These are phyloP conservation scores for Hyphopichia pseudoburtonii DNA, from an alignment of 1,139 yeast species.

Conservation along the genomic window DNA sequence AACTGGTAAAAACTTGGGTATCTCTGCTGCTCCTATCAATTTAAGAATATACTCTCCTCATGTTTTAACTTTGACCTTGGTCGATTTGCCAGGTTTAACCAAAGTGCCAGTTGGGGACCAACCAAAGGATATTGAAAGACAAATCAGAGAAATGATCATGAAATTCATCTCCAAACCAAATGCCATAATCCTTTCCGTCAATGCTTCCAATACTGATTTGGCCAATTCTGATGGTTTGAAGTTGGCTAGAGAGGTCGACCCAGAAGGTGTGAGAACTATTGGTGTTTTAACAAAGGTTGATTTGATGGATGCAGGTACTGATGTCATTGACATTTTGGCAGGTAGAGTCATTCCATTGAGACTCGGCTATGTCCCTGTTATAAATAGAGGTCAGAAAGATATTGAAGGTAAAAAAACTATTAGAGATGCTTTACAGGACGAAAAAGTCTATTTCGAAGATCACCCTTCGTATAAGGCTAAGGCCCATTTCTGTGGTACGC, in stretches of 20 bases:
- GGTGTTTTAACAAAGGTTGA: constrained; percentile 98
- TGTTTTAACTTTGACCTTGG: constrained; percentile 91
- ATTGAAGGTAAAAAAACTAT: constrained; percentile 86
- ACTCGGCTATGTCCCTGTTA: constrained; percentile 96
- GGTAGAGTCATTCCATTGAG: constrained; percentile 95
- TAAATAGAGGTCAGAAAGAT: constrained; percentile 96
- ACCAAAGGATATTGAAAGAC: constrained; percentile 95
- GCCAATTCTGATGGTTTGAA: constrained; percentile 97
- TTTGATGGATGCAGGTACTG: constrained; percentile 98
- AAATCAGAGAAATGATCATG: constrained; percentile 91
- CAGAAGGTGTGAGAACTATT: constrained; percentile 93
- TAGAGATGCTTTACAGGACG: constrained; percentile 83
- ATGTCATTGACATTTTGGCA: constrained; percentile 92
- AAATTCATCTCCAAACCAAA: constrained; percentile 94
- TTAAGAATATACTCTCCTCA: constrained; percentile 94
- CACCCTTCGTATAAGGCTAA: constrained; percentile 81
- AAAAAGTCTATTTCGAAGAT: constrained; percentile 70
- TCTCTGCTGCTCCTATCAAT: constrained; percentile 89
- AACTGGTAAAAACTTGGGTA: constrained; percentile 91
- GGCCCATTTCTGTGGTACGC: constrained; percentile 93
- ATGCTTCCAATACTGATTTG: constrained; percentile 96
- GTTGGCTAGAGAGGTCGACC: constrained; percentile 96
- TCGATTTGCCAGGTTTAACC: constrained; percentile 96
- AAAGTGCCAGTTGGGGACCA: constrained; percentile 99
- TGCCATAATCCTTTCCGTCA: constrained; percentile 92